phyloP scores from a whole-genome alignment of 2,329 filamentous ascomycete species.

The Pseudocercospora musae region DNA sequence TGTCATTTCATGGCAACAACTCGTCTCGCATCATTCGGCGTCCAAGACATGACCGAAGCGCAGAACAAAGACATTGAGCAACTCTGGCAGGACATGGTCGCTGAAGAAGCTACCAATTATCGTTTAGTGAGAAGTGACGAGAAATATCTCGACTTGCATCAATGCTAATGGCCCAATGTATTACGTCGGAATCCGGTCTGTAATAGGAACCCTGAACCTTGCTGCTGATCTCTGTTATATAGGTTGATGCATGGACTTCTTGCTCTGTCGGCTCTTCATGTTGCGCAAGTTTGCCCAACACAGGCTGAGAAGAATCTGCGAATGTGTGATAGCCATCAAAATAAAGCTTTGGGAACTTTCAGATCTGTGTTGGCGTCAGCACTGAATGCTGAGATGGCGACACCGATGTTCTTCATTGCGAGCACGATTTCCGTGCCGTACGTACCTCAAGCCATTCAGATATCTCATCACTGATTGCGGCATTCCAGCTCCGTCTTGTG shows the following conservation, averaged over 20 bases:
- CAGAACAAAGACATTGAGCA: slow-evolving; percentile 5
- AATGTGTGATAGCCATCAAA: slow-evolving; percentile 15
- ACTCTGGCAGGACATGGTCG: slow-evolving; percentile 13
- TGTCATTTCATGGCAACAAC: slow-evolving; percentile 13
- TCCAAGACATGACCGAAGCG: background rate
- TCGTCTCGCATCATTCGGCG: slow-evolving; percentile 5
- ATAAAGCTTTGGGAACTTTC: slow-evolving; percentile 12
- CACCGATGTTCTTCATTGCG: slow-evolving; percentile 14
- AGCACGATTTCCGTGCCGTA: slow-evolving; percentile 15
- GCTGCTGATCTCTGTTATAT: background rate
- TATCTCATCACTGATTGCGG: background rate
- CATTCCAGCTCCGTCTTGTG: slow-evolving; percentile 15
- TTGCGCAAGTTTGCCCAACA: slow-evolving; percentile 5
- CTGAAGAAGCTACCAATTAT: slow-evolving; percentile 13
- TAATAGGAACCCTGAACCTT: too few relatives aligned
- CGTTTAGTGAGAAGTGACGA: slow-evolving; percentile 4
- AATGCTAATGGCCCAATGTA: background rate
- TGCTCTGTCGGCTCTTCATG: slow-evolving; percentile 14
- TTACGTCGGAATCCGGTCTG: background rate
- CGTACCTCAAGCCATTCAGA: background rate
- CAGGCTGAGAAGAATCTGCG: slow-evolving; percentile 7
- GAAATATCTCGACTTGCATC: background rate
- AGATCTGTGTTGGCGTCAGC: slow-evolving; percentile 5
- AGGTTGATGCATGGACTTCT: slow-evolving; percentile 17
- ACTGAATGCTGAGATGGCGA: slow-evolving; percentile 6